Base-by-base conservation (phyloP, 2,329 filamentous ascomycete genomes). In the Escovopsis sp. region DNA sequence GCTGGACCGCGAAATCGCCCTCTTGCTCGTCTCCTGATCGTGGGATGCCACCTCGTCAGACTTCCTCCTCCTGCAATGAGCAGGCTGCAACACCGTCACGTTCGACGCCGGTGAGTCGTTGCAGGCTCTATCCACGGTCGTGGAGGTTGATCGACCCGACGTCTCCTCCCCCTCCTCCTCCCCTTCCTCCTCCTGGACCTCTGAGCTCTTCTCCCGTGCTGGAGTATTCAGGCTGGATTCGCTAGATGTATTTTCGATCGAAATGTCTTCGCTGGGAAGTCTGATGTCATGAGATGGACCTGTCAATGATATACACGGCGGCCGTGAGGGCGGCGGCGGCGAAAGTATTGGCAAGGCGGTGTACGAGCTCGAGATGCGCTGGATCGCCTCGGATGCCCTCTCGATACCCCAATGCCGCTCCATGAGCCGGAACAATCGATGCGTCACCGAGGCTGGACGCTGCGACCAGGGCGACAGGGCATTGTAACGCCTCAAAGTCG, bases 401-500 rank as follows among this genome's bases (percentile, higher is more conserved):
- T 55, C 47, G 3, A 52, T 43, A 0, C 66, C 66, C 69, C 60
- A 72, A 44, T 70, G 60, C 15, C 58, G 56, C 31, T 62, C 55
- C 16, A 70, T 57, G 29, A 70, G 56, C 8, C 56, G 51, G 16
- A 63, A 53, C 2, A 73, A 41, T 4, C 59, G 54, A 29, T 58
- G 61, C 1, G 54, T 45, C 1, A 48, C 41, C 3, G 55, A 53
- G 4, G 47, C 46, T 2, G 55, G 55, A 10, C 53, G 56, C 3
- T 66, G 63, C 4, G 65, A 70, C 70, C 69, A 75, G 16, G 56
- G 52, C 0, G 71, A 74, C 7, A 54, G 41, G 1, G 57, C 46
- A 42, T 66, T 64, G 37, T 66, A 60, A 27, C 64, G 54, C 36
- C 61, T 65, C 31, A 77, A 60, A 11, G 58, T 54, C 8, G 69